These are phyloP conservation scores for Kingdonia uniflora DNA, from an alignment of 164 flowering plant genomes.

Conservation along the genomic window DNA sequence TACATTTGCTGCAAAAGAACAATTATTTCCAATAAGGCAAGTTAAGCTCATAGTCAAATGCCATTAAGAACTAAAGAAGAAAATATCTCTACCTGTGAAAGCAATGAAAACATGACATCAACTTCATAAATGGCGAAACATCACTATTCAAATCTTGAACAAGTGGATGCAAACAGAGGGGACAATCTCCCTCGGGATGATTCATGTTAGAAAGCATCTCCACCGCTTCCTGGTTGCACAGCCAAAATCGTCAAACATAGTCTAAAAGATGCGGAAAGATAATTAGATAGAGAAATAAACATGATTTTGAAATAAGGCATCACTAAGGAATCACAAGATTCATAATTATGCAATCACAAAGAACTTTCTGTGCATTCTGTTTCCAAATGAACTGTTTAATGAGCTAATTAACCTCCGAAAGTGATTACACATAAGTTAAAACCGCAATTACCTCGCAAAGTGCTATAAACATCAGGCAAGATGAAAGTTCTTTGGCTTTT, in stretches of 20 bases:
- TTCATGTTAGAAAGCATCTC: slow-evolving; percentile 73
- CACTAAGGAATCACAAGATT: too few species aligned
- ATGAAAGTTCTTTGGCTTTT: slow-evolving; percentile 55
- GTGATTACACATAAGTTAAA: neutral
- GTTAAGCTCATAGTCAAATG: neutral
- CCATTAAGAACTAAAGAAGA: neutral
- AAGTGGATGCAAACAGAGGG: slow-evolving; percentile 72
- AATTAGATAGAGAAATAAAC: neutral
- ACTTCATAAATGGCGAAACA: slow-evolving; percentile 72
- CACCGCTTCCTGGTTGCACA: slow-evolving; percentile 61
- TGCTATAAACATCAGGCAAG: slow-evolving; percentile 68
- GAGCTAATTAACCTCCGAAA: neutral
- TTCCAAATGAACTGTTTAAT: too few species aligned
- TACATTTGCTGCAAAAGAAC: slow-evolving; percentile 52
- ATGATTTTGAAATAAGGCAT: too few species aligned
- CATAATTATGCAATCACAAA: too few species aligned
- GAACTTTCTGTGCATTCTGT: too few species aligned
- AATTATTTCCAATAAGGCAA: neutral
- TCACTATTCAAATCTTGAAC: slow-evolving; percentile 25
- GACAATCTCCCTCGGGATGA: slow-evolving; percentile 93
- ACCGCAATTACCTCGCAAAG: slow-evolving; percentile 67
- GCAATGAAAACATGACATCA: slow-evolving; percentile 98
- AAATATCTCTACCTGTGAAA: slow-evolving; percentile 55
- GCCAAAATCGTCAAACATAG: slow-evolving; percentile 1
- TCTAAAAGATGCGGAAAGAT: neutral